Evolutionary conservation across 208 protist genomes (phyloP).

Genomic region (Naegleria fowleri): DNA sequence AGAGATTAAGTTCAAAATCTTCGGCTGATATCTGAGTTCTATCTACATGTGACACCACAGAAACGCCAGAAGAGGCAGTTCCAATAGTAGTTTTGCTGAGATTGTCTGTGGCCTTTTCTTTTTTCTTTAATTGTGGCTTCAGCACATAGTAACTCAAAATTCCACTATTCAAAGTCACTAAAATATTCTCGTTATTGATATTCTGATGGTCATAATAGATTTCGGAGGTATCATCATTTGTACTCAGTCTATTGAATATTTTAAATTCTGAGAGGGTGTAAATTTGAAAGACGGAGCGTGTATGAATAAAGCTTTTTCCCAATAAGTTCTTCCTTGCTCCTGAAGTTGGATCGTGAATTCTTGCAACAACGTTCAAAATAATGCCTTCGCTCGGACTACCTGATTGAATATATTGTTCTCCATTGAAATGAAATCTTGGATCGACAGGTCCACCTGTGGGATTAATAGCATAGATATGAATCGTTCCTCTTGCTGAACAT

Average conservation of each 20-base stretch:
- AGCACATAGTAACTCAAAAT: background rate
- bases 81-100: background rate
- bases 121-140: background rate
- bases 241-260: background rate
- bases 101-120: background rate
- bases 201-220: background rate
- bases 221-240: background rate
- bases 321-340: background rate
- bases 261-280: background rate
- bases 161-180: background rate
- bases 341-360: background rate
- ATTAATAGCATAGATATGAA: conserved; percentile 45
- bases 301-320: background rate
- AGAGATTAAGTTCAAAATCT: background rate
- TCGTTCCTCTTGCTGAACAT: conserved; percentile 37
- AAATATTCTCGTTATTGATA: background rate
- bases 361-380: background rate
- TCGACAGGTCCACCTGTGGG: conserved; percentile 38
- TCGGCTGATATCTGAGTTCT: background rate
- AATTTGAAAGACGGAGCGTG: background rate
- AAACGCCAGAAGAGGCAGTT: background rate
- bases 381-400: background rate
- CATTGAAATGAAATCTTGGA: background rate
- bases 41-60: background rate
- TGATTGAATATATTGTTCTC: background rate